A percentile compares a stretch with the other conserved stretches of the same genome.
phyloP scores from a whole-genome alignment of 768 basidiomycete species.

The Collybia nuda region DNA sequence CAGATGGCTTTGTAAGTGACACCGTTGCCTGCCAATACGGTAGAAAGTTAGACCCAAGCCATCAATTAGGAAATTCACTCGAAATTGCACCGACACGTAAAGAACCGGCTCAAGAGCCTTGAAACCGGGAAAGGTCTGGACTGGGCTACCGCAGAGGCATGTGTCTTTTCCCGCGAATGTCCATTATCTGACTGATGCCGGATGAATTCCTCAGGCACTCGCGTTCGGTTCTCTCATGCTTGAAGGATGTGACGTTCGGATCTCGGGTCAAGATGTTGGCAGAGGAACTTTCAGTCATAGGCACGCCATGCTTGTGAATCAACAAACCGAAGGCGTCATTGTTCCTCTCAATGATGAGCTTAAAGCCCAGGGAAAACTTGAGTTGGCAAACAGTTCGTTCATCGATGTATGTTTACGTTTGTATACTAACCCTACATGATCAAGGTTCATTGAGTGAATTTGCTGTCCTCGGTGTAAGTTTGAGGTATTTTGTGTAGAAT shows the following conservation, averaged over 20 bases:
- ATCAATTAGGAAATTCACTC: constrained; percentile 70
- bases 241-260: constrained; percentile 80
- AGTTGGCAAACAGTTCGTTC: constrained; percentile 83
- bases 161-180: constrained; percentile 5
- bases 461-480: constrained; percentile 80
- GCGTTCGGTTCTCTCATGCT: constrained; percentile 87
- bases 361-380: constrained; percentile 63
- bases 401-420: not conserved
- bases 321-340: constrained; percentile 73
- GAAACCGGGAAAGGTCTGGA: constrained; percentile 74
- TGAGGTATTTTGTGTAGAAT: not conserved
- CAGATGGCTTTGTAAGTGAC: constrained; percentile 61
- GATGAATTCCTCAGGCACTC: constrained; percentile 52
- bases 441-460: constrained; percentile 86
- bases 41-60: too few species aligned
- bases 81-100: constrained; percentile 77
- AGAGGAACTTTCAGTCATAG: constrained; percentile 87
- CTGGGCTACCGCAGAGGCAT: constrained; percentile 87
- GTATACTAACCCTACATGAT: not conserved
- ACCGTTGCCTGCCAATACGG: too few species aligned
- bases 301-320: constrained; percentile 92
- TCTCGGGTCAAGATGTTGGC: constrained; percentile 93
- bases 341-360: constrained; percentile 81
- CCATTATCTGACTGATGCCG: too few species aligned
- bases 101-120: constrained; percentile 69